Conservation (phyloP, 176 grass and related monocot species). For the Bolboschoenus planiculmis region DNA sequence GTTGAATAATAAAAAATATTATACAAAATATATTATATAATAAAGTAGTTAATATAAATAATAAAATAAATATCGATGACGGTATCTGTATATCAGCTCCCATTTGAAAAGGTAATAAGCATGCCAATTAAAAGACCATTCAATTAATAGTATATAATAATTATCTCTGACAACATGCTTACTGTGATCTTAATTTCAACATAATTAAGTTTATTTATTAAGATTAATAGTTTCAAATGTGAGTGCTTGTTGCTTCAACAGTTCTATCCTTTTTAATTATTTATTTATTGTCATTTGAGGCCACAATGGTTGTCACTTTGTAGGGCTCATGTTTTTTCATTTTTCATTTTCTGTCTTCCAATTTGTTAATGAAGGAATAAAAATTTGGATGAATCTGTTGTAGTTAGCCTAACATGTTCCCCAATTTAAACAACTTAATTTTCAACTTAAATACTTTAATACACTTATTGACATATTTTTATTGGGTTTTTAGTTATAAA, state of each 20-base stretch:
- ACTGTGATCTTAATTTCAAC: no score
- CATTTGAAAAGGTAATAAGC: slow-evolving; percentile 13
- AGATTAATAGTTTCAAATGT: background rate
- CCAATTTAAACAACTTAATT: background rate
- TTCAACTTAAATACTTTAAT: background rate
- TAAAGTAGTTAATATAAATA: no score
- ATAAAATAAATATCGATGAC: no score
- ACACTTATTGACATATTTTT: background rate
- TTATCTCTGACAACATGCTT: background rate
- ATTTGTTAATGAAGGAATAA: slow-evolving; percentile 7
- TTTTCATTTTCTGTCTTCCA: background rate
- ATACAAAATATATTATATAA: no score
- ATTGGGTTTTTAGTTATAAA: background rate
- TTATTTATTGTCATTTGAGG: background rate
- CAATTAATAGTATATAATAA: background rate
- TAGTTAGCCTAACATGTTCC: slow-evolving; percentile 11
- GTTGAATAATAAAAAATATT: no score
- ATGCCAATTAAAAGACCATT: background rate
- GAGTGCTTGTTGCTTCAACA: background rate
- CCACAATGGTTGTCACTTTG: background rate
- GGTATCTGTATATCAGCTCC: no score
- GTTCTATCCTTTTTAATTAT: background rate
- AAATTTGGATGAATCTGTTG: background rate
- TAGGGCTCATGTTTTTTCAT: background rate
- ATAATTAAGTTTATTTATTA: background rate